Base-by-base conservation (phyloP, 108 stramenopile genomes). In the Discostella stelligeroides region DNA sequence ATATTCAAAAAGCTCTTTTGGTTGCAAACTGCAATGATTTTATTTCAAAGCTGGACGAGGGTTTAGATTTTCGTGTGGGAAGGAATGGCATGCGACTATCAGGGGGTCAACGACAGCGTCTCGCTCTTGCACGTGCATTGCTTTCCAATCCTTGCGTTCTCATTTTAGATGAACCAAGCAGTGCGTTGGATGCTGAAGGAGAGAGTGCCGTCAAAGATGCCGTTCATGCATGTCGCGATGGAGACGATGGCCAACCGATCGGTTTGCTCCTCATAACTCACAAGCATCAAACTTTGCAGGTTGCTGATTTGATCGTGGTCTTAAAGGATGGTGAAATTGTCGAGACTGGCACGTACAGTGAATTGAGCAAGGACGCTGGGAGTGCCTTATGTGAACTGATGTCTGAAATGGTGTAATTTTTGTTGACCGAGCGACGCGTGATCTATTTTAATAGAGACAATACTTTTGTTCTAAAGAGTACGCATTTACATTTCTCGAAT, bases 111-210 rank as follows among this genome's bases (percentile, higher is more conserved):
- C 87, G 94, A 23, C 96, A 97, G 77, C 84, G 96, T 12, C 37
- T 98, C 13, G 95, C 90, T 55, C 79, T 98, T 39, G 99, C 98
- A 2, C 88, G 99, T n/a, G 99, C 98, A 7, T 76, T 99, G 51
- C 45, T 99, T 7, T 85, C 92, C 8, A 78, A 95, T 68, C 96
- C 98, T 10, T 70, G 68, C 4, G 63, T 98, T 14, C 66, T 98
- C 38, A 77, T 99, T 27, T 66, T 98, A 39, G 98, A 98, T 72
- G 98, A 98, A 70, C 95, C 97, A 8, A 81, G 85, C 21, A 86
- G 86, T 14, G 79, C 90, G 13, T 28, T 95, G 59, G 94, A 95
- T 69, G 75, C 78, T 0, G 88, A 91, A 61, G 91, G 90, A 5
- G 90, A 91, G 73, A 67, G 66, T 27, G 85, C 91, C 28, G 84